Conservation (phyloP, 805 yeast genomes). For the Candida oleophila region DNA sequence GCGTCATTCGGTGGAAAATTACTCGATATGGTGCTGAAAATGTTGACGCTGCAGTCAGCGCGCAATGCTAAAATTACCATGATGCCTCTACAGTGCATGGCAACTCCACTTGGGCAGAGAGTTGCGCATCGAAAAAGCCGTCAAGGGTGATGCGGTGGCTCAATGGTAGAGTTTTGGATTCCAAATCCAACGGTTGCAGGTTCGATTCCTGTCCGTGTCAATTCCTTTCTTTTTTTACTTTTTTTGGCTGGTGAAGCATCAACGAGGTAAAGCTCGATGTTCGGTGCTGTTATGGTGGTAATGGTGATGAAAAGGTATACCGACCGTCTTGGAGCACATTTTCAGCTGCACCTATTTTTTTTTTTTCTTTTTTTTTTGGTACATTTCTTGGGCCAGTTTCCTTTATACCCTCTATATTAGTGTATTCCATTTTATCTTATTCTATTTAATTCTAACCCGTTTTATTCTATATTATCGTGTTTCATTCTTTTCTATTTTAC, state of each 20-base stretch:
- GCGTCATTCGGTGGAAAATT: background rate
- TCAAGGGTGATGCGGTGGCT: constrained; percentile 6
- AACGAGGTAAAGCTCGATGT: background rate
- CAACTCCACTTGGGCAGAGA: too few relatives aligned
- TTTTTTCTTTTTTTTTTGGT: background rate
- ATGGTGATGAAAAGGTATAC: too few relatives aligned
- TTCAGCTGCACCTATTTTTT: background rate
- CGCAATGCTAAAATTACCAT: too few relatives aligned
- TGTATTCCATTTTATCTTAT: too few relatives aligned
- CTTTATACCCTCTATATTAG: too few relatives aligned
- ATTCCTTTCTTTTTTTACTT: constrained; percentile 4
- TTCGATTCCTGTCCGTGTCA: constrained; percentile 7
- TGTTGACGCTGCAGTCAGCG: too few relatives aligned
- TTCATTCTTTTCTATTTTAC: too few relatives aligned
- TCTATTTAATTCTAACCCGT: too few relatives aligned
- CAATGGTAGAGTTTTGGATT: constrained; percentile 6
- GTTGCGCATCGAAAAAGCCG: background rate
- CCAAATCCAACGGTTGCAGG: constrained; percentile 7
- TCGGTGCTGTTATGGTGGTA: background rate
- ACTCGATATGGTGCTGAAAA: background rate
- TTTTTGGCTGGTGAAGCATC: background rate
- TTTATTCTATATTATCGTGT: too few relatives aligned
- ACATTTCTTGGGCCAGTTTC: background rate
- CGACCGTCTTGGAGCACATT: too few relatives aligned
- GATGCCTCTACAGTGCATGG: too few relatives aligned